Base-by-base conservation (phyloP, 2,329 filamentous ascomycete genomes). In the Aspergillus sp. region DNA sequence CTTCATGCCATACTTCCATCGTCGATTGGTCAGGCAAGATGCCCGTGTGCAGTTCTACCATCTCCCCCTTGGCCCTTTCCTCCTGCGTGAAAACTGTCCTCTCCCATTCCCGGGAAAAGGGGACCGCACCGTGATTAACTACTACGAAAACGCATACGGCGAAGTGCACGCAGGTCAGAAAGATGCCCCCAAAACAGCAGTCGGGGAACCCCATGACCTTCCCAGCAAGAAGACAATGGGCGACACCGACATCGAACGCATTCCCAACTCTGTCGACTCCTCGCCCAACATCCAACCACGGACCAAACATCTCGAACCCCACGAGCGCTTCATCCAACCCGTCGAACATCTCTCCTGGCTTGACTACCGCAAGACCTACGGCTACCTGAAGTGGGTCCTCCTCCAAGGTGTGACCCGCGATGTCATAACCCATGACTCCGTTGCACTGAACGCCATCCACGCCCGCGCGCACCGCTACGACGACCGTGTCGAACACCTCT, bases 401-500 rank as follows among this genome's bases (percentile, higher is more conserved):
- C 70, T 72, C 5, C 67, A 68, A 43, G 69, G 70, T 45, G 67
- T 73, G 19, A 69, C 66, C 29, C 64, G 65, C 45, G 70, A 73
- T 48, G 65, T 66, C 27, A 62, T 71, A 39, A 64, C 61, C 26
- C 68, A 71, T 50, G 63, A 70, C 48, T 67, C 65, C 4, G 62
- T 61, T 4, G 57, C 56, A 38, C 66, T 69, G n/a, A 64, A 56
- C 43, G 63, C 57, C 44, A 68, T 65, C 42, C 70, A 73, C 53
- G 58, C 68, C 38, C 61, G 63, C 27, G 71, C 72, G 12, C 63
- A 63, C 38, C 61, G 61, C 30, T 75, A 75, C 53, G 72, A 74
- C 57, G 69, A 69, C 50, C 64, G 67, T 12, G 69, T 73, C 35
- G 73, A 75, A 54, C 70, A 75, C 57, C 61, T 74, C 43, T 74